Conservation (phyloP, 805 yeast species). For the Vanderwaltozyma tropicalis region DNA sequence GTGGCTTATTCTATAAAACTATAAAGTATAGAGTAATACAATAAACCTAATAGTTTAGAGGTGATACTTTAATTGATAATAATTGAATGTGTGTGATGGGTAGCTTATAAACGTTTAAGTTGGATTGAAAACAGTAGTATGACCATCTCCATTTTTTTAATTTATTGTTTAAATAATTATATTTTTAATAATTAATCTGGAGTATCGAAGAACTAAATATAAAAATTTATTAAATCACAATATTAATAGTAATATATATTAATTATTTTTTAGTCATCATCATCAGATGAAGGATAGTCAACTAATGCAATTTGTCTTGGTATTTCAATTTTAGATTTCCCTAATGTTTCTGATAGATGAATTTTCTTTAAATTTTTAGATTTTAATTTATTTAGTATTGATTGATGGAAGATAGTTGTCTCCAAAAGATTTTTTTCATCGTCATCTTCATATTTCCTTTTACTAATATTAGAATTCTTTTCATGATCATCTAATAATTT, state of each 20-base stretch:
- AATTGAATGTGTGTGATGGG: too few relatives aligned
- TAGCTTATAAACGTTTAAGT: too few relatives aligned
- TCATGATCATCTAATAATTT: not conserved
- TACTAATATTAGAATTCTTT: not conserved
- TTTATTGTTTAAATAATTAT: too few relatives aligned
- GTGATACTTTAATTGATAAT: too few relatives aligned
- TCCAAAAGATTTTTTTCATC: not conserved
- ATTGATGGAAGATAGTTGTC: not conserved
- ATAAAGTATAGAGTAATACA: too few relatives aligned
- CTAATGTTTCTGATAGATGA: not conserved
- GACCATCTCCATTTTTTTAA: too few relatives aligned
- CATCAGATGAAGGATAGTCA: constrained; percentile 1
- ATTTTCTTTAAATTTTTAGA: not conserved
- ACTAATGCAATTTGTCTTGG: not conserved
- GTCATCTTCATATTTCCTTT: not conserved
- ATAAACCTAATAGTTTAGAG: too few relatives aligned
- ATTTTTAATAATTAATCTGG: too few relatives aligned
- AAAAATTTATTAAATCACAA: too few relatives aligned
- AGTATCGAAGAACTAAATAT: too few relatives aligned
- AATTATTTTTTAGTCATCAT: not conserved
- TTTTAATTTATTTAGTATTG: not conserved
- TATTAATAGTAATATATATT: not conserved
- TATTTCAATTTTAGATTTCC: not conserved
- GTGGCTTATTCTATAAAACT: too few relatives aligned
- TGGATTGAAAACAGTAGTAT: too few relatives aligned